Percentiles rank a stretch among this genome's conserved stretches.
phyloP scores from a whole-genome alignment of 371 early-diverging fungal genomes.

The Circinella umbellata region DNA sequence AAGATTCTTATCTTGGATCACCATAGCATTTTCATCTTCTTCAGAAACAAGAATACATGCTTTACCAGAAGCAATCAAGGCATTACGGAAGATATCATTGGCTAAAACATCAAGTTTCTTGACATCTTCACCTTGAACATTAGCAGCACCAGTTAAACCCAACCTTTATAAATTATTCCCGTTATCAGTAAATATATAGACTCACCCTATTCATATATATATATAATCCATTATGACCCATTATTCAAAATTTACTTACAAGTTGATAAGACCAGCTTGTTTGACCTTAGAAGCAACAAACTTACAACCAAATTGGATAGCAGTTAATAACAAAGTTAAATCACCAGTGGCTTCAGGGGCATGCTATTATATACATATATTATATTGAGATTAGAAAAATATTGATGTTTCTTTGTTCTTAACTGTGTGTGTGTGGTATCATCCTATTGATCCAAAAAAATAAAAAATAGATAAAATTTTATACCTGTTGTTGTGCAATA shows the following conservation, averaged over 20 bases:
- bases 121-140: slow-evolving; percentile 95
- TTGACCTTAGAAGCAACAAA: slow-evolving; percentile 96
- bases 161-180: slow-evolving; percentile 63
- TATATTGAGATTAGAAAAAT: too few species aligned
- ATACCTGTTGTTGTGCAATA: slow-evolving; percentile 84
- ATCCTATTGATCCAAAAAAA: background rate
- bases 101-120: slow-evolving; percentile 97
- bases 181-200: background rate
- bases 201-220: background rate
- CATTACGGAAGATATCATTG: slow-evolving; percentile 97
- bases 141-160: slow-evolving; percentile 86
- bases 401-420: too few species aligned
- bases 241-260: slow-evolving; percentile 61
- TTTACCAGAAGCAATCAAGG: slow-evolving; percentile 90
- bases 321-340: slow-evolving; percentile 86
- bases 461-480: background rate
- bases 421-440: too few species aligned
- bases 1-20: slow-evolving; percentile 71
- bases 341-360: slow-evolving; percentile 93
- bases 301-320: slow-evolving; percentile 96
- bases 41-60: slow-evolving; percentile 94
- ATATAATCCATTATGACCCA: background rate
- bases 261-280: slow-evolving; percentile 94
- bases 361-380: slow-evolving; percentile 26
- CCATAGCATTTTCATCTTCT: slow-evolving; percentile 94